Percentiles rank a stretch among this genome's conserved stretches.
phyloP scores from a whole-genome alignment of 1,284 basidiomycete species.

The Wolfiporia cocos region DNA sequence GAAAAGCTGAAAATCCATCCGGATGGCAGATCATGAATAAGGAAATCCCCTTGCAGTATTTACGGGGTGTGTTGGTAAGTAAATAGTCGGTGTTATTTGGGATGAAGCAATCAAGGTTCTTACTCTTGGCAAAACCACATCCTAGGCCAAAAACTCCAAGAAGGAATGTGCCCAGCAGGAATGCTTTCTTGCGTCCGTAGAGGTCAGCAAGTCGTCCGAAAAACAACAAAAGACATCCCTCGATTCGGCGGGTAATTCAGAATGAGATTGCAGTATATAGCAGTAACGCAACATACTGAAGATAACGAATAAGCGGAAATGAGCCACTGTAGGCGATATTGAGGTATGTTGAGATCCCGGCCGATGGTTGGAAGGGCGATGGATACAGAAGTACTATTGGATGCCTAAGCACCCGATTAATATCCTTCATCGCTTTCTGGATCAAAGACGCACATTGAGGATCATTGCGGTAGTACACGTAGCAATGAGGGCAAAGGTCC shows the following conservation, averaged over 20 bases:
- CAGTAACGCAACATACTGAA: background rate
- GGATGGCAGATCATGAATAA: too few species aligned
- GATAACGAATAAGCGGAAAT: constrained; percentile 40
- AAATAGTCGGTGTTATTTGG: too few species aligned
- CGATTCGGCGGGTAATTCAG: too few species aligned
- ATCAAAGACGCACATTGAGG: constrained; percentile 22
- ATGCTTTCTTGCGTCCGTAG: constrained; percentile 47
- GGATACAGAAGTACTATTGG: constrained; percentile 27
- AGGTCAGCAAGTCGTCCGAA: constrained; percentile 56
- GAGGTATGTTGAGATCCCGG: constrained; percentile 34
- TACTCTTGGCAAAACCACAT: constrained; percentile 39
- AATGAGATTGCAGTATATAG: too few species aligned
- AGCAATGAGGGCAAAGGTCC: constrained; percentile 19
- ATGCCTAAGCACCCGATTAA: constrained; percentile 17
- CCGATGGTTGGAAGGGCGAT: constrained; percentile 54
- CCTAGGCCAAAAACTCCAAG: constrained; percentile 33
- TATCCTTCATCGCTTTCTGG: background rate
- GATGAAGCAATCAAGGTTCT: too few species aligned
- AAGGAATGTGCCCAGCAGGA: constrained; percentile 38
- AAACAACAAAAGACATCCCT: constrained; percentile 56
- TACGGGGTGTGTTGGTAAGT: too few species aligned
- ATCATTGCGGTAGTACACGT: constrained; percentile 28
- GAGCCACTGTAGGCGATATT: constrained; percentile 53
- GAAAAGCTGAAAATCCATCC: too few species aligned
- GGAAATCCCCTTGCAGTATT: too few species aligned